Conservation (phyloP, 192 early-diverging fungal genomes). For the Paraglomus brasilianum region DNA sequence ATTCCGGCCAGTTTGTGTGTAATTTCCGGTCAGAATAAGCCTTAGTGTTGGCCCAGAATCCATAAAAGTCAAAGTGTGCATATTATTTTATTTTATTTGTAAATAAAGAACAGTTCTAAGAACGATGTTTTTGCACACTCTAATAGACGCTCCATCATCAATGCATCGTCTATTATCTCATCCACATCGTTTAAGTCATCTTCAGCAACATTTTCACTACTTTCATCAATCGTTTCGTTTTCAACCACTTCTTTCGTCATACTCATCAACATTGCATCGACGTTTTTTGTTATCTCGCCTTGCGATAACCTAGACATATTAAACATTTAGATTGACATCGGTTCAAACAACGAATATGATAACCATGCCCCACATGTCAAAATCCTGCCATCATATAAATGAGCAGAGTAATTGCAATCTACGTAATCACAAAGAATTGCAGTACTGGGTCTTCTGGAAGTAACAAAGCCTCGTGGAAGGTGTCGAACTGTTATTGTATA, state of each 20-base stretch:
- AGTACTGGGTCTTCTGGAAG: background rate
- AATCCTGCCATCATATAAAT: background rate
- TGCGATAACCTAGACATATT: no score
- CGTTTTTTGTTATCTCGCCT: background rate
- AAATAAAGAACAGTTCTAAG: slow-evolving; percentile 21
- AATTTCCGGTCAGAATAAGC: no score
- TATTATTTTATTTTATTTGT: background rate
- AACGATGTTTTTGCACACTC: slow-evolving; percentile 8
- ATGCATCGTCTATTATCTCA: background rate
- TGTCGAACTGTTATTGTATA: background rate
- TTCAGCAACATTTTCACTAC: slow-evolving; percentile 2
- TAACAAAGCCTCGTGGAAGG: slow-evolving; percentile 11
- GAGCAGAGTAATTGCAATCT: background rate
- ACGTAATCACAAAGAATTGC: slow-evolving; percentile 1
- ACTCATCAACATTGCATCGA: slow-evolving; percentile 2
- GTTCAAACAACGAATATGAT: background rate
- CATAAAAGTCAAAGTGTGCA: no score
- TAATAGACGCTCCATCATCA: slow-evolving; percentile 19
- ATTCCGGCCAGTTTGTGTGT: no score
- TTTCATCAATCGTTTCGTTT: slow-evolving; percentile 9
- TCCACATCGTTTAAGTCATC: slow-evolving; percentile 5
- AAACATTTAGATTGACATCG: slow-evolving; percentile 3
- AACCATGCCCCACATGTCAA: slow-evolving; percentile 6
- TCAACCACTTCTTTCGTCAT: background rate
- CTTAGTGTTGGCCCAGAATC: no score